Evolutionary conservation across 2,329 filamentous ascomycete species (phyloP).

Genomic region (Cercospora zeae-maydis): DNA sequence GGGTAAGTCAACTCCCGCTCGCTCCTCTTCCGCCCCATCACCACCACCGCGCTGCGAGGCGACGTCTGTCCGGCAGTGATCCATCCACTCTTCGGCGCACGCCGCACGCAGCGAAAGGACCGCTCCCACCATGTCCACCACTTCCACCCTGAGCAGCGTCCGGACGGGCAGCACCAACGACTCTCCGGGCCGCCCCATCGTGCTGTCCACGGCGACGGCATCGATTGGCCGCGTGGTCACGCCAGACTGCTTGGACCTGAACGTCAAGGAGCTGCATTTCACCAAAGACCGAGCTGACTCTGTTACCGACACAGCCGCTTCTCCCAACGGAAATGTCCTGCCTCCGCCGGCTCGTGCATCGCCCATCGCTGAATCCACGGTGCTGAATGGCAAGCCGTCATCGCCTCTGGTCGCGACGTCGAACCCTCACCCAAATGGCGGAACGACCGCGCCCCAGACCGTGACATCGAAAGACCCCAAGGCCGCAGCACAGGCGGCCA

Average conservation of each 20-base stretch:
- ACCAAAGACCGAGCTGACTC: conserved; percentile 14
- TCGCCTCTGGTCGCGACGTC: conserved; percentile 57
- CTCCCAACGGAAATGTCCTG: conserved; percentile 43
- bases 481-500: conserved; percentile 47
- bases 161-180: conserved; percentile 17
- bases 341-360: conserved; percentile 47
- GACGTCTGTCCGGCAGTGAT: conserved; percentile 18
- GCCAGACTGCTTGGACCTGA: conserved; percentile 26
- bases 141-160: conserved; percentile 17
- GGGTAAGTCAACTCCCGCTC: conserved; percentile 33
- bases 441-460: conserved; percentile 52
- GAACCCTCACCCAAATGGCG: conserved; percentile 53
- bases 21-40: conserved; percentile 18
- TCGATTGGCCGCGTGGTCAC: conserved; percentile 23
- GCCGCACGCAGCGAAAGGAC: conserved; percentile 10
- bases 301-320: conserved; percentile 40
- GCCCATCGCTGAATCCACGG: conserved; percentile 41
- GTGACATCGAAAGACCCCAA: conserved; percentile 64
- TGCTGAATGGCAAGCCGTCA: conserved; percentile 50
- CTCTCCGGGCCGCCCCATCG: conserved; percentile 19
- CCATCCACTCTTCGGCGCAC: conserved; percentile 19
- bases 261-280: conserved; percentile 11
- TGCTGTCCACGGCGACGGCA: conserved; percentile 22
- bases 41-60: conserved; percentile 19
- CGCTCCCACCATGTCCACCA: conserved; percentile 22